A percentile compares a stretch with the other conserved stretches of the same genome.
phyloP scores from a whole-genome alignment of 169 alveolate species.

The Plasmodium yoelii region DNA sequence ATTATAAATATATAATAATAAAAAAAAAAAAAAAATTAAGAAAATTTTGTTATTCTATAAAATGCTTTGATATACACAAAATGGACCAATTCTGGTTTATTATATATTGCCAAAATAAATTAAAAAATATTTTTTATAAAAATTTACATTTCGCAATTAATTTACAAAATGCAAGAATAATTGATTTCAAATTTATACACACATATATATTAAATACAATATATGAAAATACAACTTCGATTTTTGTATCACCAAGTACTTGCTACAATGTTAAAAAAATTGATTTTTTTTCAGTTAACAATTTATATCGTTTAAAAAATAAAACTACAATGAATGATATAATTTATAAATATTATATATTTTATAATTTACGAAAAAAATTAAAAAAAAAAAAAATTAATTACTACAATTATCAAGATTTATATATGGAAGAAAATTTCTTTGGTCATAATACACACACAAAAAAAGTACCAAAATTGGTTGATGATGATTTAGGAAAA shows the following conservation, averaged over 20 bases:
- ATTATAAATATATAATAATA: conserved; percentile 35
- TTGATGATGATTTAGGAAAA: conserved; percentile 37
- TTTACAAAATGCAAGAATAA: conserved; percentile 50
- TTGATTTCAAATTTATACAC: conserved; percentile 41
- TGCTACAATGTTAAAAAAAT: conserved; percentile 28
- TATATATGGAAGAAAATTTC: conserved; percentile 36
- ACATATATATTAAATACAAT: conserved; percentile 37
- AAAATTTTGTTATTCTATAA: conserved; percentile 48
- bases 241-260: conserved; percentile 19
- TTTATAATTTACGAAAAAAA: conserved; percentile 43
- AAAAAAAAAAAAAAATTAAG: conserved; percentile 56
- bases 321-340: conserved; percentile 34
- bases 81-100: conserved; percentile 34
- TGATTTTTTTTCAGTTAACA: conserved; percentile 22
- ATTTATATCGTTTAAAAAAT: conserved; percentile 39
- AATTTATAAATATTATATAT: conserved; percentile 47
- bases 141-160: conserved; percentile 27
- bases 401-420: conserved; percentile 58
- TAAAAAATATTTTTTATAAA: conserved; percentile 34
- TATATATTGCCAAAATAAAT: conserved; percentile 47
- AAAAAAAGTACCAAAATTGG: conserved; percentile 53
- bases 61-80: conserved; percentile 28
- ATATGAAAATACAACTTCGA: conserved; percentile 33
- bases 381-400: conserved; percentile 44
- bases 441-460: conserved; percentile 66